A percentile compares a stretch with the other conserved stretches of the same genome.
Conservation (phyloP, 208 protist species). For the Entamoeba histolytica region DNA sequence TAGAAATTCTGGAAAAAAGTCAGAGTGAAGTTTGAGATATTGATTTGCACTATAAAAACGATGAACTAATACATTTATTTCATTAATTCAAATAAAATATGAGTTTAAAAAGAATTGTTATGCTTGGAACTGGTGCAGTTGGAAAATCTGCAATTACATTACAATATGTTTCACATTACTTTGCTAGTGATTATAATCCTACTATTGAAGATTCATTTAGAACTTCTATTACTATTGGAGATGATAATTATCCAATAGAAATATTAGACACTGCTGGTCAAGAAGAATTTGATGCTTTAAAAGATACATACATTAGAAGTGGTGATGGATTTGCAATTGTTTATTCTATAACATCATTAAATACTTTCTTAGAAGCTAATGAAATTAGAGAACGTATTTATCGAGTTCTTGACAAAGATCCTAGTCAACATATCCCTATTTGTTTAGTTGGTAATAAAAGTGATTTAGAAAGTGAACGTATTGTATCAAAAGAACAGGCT, state of each 20-base stretch:
- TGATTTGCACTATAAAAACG: too few species aligned
- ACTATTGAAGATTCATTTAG: background rate
- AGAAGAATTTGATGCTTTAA: conserved; percentile 32
- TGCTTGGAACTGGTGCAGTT: background rate
- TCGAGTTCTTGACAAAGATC: conserved; percentile 34
- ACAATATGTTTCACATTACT: background rate
- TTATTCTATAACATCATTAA: conserved; percentile 27
- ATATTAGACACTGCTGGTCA: conserved; percentile 57
- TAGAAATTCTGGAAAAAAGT: too few species aligned
- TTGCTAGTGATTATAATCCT: background rate
- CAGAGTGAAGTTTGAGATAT: too few species aligned
- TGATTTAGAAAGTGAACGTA: conserved; percentile 31
- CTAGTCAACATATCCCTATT: conserved; percentile 27
- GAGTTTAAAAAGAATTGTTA: background rate
- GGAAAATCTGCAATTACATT: background rate
- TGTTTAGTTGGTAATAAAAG: conserved; percentile 40
- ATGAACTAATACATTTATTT: too few species aligned
- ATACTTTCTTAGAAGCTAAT: conserved; percentile 40
- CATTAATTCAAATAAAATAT: too few species aligned
- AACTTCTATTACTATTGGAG: background rate
- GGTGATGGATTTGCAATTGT: background rate
- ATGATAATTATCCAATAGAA: conserved; percentile 26
- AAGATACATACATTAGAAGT: background rate
- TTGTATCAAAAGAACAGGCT: conserved; percentile 27
- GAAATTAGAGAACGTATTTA: conserved; percentile 49